phyloP scores from a whole-genome alignment of 1,139 yeast genomes.

The Kurtzmaniella quercitrusa region DNA sequence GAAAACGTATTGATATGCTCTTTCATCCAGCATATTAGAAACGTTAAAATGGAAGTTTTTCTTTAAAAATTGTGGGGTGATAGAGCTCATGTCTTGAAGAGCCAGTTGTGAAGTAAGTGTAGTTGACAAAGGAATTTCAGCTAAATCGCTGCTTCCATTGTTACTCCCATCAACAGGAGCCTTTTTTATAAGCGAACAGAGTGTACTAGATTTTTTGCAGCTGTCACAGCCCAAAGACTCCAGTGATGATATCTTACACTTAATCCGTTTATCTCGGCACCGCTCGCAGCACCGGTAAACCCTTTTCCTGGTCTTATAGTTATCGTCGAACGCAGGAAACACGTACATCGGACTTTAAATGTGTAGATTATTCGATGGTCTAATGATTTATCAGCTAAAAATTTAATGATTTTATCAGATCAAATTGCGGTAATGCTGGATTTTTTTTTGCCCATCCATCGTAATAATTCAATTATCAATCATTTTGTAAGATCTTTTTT shows the following conservation, averaged over 20 bases:
- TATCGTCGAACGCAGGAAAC: constrained; percentile 56
- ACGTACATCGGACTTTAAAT: constrained; percentile 49
- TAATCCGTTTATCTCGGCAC: constrained; percentile 42
- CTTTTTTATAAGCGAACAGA: neutral
- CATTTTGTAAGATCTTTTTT: too few relatives aligned
- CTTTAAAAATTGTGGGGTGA: constrained; percentile 23
- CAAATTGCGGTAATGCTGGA: too few relatives aligned
- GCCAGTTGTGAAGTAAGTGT: neutral
- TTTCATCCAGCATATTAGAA: constrained; percentile 16
- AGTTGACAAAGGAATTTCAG: neutral
- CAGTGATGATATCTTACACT: constrained; percentile 32
- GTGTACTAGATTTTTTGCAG: constrained; percentile 18
- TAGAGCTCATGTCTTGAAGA: constrained; percentile 9
- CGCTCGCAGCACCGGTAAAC: constrained; percentile 51
- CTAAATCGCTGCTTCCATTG: neutral
- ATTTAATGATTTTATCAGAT: too few relatives aligned
- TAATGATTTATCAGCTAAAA: too few relatives aligned
- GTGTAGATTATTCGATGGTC: constrained; percentile 3
- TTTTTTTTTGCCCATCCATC: too few relatives aligned
- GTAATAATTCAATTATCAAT: too few relatives aligned
- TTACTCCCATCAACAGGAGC: neutral
- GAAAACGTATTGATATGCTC: constrained; percentile 20
- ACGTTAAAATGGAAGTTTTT: constrained; percentile 24
- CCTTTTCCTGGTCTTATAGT: constrained; percentile 49
- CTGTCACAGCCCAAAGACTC: constrained; percentile 36